Evolutionary conservation across 2,329 filamentous ascomycete species (phyloP), one percentile per base, ranked within the genome.

Genomic region (Curvularia eragrostidis): DNA sequence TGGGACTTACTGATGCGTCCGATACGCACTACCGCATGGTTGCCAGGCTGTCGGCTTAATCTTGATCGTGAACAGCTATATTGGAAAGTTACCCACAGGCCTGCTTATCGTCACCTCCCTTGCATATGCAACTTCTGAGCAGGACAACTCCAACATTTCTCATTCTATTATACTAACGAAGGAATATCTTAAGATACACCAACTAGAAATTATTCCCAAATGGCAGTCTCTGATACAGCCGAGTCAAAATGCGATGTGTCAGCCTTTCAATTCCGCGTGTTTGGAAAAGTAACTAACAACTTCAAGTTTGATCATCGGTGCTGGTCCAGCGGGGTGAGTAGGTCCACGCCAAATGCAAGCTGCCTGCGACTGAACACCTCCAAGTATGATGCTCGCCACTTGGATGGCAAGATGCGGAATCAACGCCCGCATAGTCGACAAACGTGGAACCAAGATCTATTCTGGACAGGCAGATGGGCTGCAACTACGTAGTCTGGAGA

Each of bases 401-500:
- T 80, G 77, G 75, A 75, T 79, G 71, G 75, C 77, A 13, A 69
- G 72, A 54, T 76, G 72, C 50, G 76, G 76, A 6, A 74, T 80
- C 63, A 67, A 77, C 38, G 70, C 75, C 39, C 75, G 78, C 15
- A 76, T 79, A 30, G 71, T 80, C 15, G 78, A 80, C 58, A 79
- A 80, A 48, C 70, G 77, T 3, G 69, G 74, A 34, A 77, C 73
- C 48, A 79, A 79, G 63, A 73, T 79, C 46, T 78, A 72, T 57
- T 64, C 72, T 15, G 77, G 77, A 5, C 77, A 79, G 60, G 79
- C 77, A 1, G 77, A 79, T 62, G 78, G 79, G 2, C 62, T 81
- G 7, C 77, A 80, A 63, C 70, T 73, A 26, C 76, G 79, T 28
- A 79, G 74, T 43, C 61, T 80, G 15, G 79, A 81, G 61, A 79